phyloP scores from a whole-genome alignment of 805 yeast genomes.

The Pichia occidentalis region DNA sequence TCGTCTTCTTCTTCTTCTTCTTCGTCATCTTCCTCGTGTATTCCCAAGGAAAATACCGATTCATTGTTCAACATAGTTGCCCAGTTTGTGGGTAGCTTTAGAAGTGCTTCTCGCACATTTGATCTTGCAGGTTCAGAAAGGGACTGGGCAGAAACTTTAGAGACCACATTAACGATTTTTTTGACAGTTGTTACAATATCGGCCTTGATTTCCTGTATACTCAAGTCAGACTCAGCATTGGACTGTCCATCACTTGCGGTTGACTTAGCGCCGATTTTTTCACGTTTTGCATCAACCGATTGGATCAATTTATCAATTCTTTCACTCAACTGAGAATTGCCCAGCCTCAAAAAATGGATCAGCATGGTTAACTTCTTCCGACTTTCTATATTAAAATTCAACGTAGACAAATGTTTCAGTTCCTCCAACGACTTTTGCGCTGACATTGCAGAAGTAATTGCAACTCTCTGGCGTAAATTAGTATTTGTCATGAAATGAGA shows the following conservation, averaged over 20 bases:
- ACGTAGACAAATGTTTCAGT: slow-evolving; percentile 29
- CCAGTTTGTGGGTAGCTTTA: slow-evolving; percentile 73
- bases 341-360: slow-evolving; percentile 70
- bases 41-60: slow-evolving; percentile 6
- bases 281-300: slow-evolving; percentile 23
- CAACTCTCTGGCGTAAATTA: slow-evolving; percentile 25
- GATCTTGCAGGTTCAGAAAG: slow-evolving; percentile 73
- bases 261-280: slow-evolving; percentile 10
- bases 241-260: slow-evolving; percentile 6
- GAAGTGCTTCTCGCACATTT: slow-evolving; percentile 70
- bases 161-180: slow-evolving; percentile 77
- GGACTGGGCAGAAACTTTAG: slow-evolving; percentile 74
- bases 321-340: slow-evolving; percentile 66
- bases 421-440: slow-evolving; percentile 29
- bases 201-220: slow-evolving; percentile 50
- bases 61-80: slow-evolving; percentile 31
- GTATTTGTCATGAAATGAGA: no score
- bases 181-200: slow-evolving; percentile 87
- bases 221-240: slow-evolving; percentile 16
- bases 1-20: slow-evolving; percentile 16
- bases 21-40: slow-evolving; percentile 16
- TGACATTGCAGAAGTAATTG: slow-evolving; percentile 26
- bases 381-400: slow-evolving; percentile 49
- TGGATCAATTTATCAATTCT: slow-evolving; percentile 51
- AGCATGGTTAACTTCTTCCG: slow-evolving; percentile 72